Percentiles rank a stretch among this genome's conserved stretches.
These are phyloP conservation scores for Pholiota adiposa DNA, from an alignment of 1,284 basidiomycete genomes.

Conservation along the genomic window DNA sequence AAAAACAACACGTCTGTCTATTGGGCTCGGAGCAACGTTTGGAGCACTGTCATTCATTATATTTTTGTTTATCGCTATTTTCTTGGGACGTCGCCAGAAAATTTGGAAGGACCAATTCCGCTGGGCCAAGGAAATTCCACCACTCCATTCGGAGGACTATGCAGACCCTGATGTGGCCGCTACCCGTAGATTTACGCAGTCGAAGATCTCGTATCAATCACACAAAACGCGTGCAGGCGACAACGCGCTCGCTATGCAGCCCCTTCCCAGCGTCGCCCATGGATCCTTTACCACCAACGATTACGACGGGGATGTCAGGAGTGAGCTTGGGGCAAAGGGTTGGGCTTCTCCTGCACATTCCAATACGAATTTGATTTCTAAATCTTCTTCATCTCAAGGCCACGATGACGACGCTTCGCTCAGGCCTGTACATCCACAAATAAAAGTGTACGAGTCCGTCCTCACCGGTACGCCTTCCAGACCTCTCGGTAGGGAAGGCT, in stretches of 20 bases:
- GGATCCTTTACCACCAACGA: conserved; percentile 16
- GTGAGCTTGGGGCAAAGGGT: background rate
- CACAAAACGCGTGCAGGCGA: conserved; percentile 5
- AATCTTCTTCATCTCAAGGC: conserved; percentile 4
- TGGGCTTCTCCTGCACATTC: conserved; percentile 12
- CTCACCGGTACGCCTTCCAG: background rate
- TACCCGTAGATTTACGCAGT: background rate
- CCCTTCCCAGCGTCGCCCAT: conserved; percentile 12
- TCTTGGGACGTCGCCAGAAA: conserved; percentile 17
- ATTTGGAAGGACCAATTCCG: conserved; percentile 7
- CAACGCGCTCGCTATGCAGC: conserved; percentile 12
- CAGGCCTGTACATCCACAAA: background rate
- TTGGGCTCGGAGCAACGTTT: conserved; percentile 20
- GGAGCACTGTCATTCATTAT: conserved; percentile 21
- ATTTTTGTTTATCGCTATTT: conserved; percentile 17
- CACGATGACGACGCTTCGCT: background rate
- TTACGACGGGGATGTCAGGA: conserved; percentile 7
- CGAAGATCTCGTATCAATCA: background rate
- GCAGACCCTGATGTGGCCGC: conserved; percentile 1
- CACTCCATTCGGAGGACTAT: background rate
- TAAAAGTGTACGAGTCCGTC: background rate
- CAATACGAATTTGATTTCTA: conserved; percentile 1
- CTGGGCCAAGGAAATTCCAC: conserved; percentile 10
- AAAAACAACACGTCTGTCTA: conserved; percentile 15
- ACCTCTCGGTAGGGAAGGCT: background rate